A percentile compares a stretch with the other conserved stretches of the same genome.
Evolutionary conservation across 2,329 filamentous ascomycete species (phyloP).

Genomic region (Xylariales sp.): DNA sequence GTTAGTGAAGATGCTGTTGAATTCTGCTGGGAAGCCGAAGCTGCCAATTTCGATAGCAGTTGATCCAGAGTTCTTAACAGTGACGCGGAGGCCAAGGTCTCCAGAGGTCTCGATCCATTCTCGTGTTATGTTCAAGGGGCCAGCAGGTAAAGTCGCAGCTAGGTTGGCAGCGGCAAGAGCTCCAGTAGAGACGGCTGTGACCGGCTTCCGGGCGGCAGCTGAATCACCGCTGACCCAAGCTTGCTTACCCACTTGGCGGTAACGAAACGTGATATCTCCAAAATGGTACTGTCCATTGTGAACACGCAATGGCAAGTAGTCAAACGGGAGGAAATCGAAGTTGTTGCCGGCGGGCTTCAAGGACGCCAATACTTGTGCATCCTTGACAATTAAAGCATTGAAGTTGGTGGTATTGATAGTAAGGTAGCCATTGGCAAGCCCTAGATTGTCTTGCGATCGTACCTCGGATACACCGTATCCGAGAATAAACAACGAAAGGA

Average conservation of each 20-base stretch:
- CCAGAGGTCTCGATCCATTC: slow-evolving; percentile 44
- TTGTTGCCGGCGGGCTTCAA: slow-evolving; percentile 31
- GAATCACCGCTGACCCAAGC: slow-evolving; percentile 45
- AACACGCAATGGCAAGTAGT: slow-evolving; percentile 41
- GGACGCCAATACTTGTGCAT: slow-evolving; percentile 45
- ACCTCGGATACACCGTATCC: too few species aligned
- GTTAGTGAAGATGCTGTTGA: slow-evolving; percentile 58
- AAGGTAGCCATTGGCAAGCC: slow-evolving; percentile 34
- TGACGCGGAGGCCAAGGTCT: slow-evolving; percentile 49
- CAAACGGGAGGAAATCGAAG: slow-evolving; percentile 54
- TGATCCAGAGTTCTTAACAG: slow-evolving; percentile 38
- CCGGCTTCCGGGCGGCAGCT: slow-evolving; percentile 31
- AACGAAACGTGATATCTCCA: slow-evolving; percentile 53
- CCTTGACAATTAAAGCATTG: slow-evolving; percentile 34
- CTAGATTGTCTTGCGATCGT: slow-evolving; percentile 28
- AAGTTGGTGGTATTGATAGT: slow-evolving; percentile 35
- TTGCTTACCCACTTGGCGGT: slow-evolving; percentile 32
- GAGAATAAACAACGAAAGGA: too few species aligned
- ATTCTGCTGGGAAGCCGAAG: slow-evolving; percentile 54
- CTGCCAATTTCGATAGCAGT: slow-evolving; percentile 47
- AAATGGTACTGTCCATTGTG: slow-evolving; percentile 53
- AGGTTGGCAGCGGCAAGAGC: slow-evolving; percentile 35
- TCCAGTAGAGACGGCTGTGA: slow-evolving; percentile 22
- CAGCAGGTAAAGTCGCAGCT: slow-evolving; percentile 32
- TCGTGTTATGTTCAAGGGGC: slow-evolving; percentile 42